phyloP scores from a whole-genome alignment of 148 eudicot species.

The Cornus suecica region DNA sequence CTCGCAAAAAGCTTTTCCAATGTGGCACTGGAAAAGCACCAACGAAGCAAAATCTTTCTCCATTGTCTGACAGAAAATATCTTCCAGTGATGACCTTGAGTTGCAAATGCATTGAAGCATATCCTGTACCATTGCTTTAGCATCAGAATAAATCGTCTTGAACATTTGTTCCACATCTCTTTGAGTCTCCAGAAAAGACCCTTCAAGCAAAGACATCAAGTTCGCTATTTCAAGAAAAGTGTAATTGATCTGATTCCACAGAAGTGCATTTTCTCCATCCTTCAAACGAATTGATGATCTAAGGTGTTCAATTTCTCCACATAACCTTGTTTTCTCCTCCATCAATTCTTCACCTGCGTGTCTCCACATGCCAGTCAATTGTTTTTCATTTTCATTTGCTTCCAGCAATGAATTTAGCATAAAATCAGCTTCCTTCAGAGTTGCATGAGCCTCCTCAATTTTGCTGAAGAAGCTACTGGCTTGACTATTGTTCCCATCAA shows the following conservation, averaged over 20 bases:
- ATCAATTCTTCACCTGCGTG: slow-evolving; percentile 40
- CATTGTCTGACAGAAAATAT: slow-evolving; percentile 26
- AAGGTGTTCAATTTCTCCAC: slow-evolving; percentile 41
- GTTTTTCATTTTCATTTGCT: slow-evolving; percentile 44
- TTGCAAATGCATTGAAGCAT: slow-evolving; percentile 20
- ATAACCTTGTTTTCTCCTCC: slow-evolving; percentile 40
- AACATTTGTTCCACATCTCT: slow-evolving; percentile 36
- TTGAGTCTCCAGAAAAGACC: slow-evolving; percentile 31
- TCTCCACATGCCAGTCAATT: slow-evolving; percentile 42
- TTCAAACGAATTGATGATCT: slow-evolving; percentile 26
- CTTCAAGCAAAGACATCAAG: slow-evolving; percentile 32
- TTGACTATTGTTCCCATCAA: slow-evolving; percentile 19
- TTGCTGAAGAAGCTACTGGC: slow-evolving; percentile 37
- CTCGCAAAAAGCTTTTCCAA: slow-evolving; percentile 16
- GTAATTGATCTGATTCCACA: slow-evolving; percentile 24
- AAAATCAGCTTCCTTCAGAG: slow-evolving; percentile 53
- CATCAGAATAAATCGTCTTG: slow-evolving; percentile 33
- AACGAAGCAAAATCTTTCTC: slow-evolving; percentile 28
- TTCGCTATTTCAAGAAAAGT: slow-evolving; percentile 25
- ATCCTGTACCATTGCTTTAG: slow-evolving; percentile 28
- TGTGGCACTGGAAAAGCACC: slow-evolving; percentile 30
- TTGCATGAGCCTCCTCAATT: slow-evolving; percentile 43
- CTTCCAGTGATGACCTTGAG: slow-evolving; percentile 38
- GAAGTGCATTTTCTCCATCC: slow-evolving; percentile 27
- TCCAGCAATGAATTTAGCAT: slow-evolving; percentile 47